Conservation (phyloP, 2,329 filamentous ascomycete genomes). For the Zasmidium citrigriseum region DNA sequence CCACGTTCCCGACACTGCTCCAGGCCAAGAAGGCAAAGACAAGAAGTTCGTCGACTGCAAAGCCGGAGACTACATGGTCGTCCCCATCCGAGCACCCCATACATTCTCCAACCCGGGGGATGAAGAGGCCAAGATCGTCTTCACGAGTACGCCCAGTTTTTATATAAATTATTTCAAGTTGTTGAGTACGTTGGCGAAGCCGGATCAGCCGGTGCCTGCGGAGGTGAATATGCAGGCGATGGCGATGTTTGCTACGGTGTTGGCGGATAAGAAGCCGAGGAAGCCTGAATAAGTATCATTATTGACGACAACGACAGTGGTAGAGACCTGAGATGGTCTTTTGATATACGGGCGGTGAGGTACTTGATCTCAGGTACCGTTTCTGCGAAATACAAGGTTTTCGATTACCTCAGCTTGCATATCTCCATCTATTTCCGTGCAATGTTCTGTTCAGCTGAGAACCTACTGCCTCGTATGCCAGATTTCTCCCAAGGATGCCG, state of each 20-base stretch:
- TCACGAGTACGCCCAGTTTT: slow-evolving; percentile 59
- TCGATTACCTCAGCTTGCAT: not conserved
- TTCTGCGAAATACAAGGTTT: not conserved
- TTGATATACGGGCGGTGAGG: not conserved
- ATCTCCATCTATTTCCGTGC: not conserved
- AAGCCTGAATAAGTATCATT: slow-evolving; percentile 21
- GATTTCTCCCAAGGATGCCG: not conserved
- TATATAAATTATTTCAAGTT: slow-evolving; percentile 62
- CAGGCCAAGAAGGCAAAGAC: slow-evolving; percentile 30
- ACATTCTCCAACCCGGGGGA: slow-evolving; percentile 59
- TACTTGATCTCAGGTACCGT: too few relatives aligned
- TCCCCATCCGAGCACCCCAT: slow-evolving; percentile 57
- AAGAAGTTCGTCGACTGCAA: slow-evolving; percentile 49
- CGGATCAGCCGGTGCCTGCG: slow-evolving; percentile 48
- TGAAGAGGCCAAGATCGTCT: slow-evolving; percentile 57
- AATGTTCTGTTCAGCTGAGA: not conserved
- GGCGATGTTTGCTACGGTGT: slow-evolving; percentile 53
- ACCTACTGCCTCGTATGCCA: not conserved
- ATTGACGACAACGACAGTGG: too few relatives aligned
- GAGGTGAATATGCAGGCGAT: slow-evolving; percentile 53
- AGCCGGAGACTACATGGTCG: slow-evolving; percentile 56
- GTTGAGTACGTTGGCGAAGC: slow-evolving; percentile 47
- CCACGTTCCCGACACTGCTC: slow-evolving; percentile 41
- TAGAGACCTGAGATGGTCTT: too few relatives aligned
- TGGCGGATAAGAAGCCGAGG: slow-evolving; percentile 43